Evolutionary conservation across 208 protist genomes (phyloP), one percentile per base, ranked within the genome.

Genomic region (Trypanosomatidae sp.): DNA sequence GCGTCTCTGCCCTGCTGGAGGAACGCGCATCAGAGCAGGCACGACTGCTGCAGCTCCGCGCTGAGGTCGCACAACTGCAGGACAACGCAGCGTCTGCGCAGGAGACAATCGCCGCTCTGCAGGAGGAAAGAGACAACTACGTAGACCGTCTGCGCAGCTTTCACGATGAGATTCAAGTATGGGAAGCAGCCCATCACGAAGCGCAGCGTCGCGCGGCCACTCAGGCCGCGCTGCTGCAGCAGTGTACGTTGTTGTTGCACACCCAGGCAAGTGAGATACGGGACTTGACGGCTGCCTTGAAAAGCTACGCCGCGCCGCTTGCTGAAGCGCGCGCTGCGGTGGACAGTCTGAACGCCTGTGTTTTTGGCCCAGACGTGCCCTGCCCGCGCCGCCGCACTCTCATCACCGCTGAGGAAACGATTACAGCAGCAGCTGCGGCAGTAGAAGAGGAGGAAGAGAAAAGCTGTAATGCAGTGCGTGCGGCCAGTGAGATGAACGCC

Each of bases 151-250:
- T 87, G 13, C 56, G 73, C 22, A 73, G 67, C 43, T 66, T 85
- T 12, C 72, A 82, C 39, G 86, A 95, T 53, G 93, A 97, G 75
- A 77, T 77, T 22, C 49, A 22, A 12, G 58, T 82, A 30, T 97
- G 93, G 93, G 83, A 95, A 68, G 71, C 78, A 43, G 85, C 87
- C 47, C 88, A 90, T 64, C 52, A 66, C 4, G 78, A 62, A 2
- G 65, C 88, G 17, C 66, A 44, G 58, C 81, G 81, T n/a, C 75
- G 77, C 41, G 30, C 85, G n/a, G 75, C 58, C 9, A 73, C 70
- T 3, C 76, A 84, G 30, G 65, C 80, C 4, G 73, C 74, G 13
- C 66, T 76, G 46, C 65, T 81, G 22, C 71, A 84, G 55, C 66
- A 88, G 39, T 80, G 69, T 49, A n/a, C 44, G 28, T 47, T 70